Conservation (phyloP, 768 basidiomycete genomes). For the Mycena olivaceomarginata region DNA sequence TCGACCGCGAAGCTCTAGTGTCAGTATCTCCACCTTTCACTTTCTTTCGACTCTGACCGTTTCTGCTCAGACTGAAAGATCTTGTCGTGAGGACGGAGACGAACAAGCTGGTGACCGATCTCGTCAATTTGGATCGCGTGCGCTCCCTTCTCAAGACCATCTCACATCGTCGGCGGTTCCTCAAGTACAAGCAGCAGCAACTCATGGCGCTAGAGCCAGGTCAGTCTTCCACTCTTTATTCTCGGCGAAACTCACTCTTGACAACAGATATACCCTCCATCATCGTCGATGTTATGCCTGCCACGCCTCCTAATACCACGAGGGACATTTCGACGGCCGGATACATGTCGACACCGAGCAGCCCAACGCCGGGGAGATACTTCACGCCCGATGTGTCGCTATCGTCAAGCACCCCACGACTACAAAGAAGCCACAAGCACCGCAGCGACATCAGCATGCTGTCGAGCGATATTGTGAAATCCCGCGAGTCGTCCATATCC, state of each 20-base stretch:
- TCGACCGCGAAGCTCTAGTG: constrained; percentile 92
- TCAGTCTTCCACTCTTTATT: constrained; percentile 39
- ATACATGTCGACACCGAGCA: constrained; percentile 55
- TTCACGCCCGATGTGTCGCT: constrained; percentile 69
- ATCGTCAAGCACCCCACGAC: constrained; percentile 64
- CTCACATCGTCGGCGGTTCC: constrained; percentile 80
- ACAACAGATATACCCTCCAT: constrained; percentile 81
- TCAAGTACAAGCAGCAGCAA: constrained; percentile 66
- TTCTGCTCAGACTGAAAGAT: constrained; percentile 81
- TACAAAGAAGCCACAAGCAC: constrained; percentile 71
- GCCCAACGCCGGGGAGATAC: constrained; percentile 63
- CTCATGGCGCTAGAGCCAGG: constrained; percentile 63
- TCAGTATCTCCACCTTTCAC: constrained; percentile 62
- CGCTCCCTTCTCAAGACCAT: constrained; percentile 88
- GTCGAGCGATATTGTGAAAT: constrained; percentile 66
- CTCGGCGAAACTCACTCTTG: constrained; percentile 20
- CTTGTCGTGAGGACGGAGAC: constrained; percentile 84
- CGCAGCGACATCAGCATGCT: constrained; percentile 80
- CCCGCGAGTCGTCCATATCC: constrained; percentile 60
- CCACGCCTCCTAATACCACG: constrained; percentile 71
- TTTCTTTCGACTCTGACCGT: constrained; percentile 21
- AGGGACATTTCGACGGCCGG: constrained; percentile 73
- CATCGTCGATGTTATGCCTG: constrained; percentile 75
- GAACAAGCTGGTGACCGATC: constrained; percentile 87
- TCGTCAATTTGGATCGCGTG: constrained; percentile 91